phyloP scores from a whole-genome alignment of 306 rosid genomes.

The Lathyrus tuberosus region DNA sequence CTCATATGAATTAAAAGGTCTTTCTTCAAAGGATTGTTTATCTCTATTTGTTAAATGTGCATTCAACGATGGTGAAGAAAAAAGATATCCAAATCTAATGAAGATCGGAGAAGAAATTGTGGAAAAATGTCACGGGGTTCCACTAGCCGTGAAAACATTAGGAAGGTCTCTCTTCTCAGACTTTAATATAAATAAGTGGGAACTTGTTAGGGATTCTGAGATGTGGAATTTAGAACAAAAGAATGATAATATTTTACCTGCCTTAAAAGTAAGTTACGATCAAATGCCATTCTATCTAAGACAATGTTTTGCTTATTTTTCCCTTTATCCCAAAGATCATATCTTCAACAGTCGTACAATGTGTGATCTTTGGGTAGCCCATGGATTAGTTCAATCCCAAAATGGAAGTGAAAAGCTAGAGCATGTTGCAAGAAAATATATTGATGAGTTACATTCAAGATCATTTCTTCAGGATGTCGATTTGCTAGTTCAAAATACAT shows the following conservation, averaged over 20 bases:
- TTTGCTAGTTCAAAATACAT: constrained; percentile 9
- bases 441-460: background rate
- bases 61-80: background rate
- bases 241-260: background rate
- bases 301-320: background rate
- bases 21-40: background rate
- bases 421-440: background rate
- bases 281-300: background rate
- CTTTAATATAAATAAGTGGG: background rate
- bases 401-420: background rate
- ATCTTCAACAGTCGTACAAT: background rate
- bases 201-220: background rate
- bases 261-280: background rate
- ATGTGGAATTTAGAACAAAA: constrained; percentile 8
- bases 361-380: background rate
- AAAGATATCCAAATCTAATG: background rate
- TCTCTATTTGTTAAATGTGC: constrained; percentile 19
- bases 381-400: background rate
- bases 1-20: background rate
- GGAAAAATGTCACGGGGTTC: background rate
- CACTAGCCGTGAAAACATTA: background rate
- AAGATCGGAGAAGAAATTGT: background rate
- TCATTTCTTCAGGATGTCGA: background rate
- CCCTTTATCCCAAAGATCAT: background rate
- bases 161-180: background rate